Conservation (phyloP, 148 eudicot genomes). For the Vaccinium myrtillus region DNA sequence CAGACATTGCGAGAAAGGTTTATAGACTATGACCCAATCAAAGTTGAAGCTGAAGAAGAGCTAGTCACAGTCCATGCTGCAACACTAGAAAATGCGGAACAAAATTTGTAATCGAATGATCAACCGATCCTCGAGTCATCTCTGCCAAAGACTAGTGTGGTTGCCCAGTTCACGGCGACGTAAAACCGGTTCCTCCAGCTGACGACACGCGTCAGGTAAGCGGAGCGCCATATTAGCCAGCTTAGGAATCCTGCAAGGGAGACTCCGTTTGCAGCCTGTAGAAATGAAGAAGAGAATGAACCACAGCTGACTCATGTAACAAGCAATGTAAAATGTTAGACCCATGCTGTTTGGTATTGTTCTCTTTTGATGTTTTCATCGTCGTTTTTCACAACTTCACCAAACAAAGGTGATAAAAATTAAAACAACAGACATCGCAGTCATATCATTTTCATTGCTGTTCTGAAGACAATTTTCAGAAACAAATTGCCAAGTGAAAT, state of each 20-base stretch:
- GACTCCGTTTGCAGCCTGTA: constrained; percentile 68
- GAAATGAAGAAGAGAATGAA: neutral
- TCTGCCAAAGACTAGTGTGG: constrained; percentile 79
- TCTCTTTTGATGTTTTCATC: neutral
- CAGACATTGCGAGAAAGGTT: neutral
- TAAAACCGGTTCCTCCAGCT: constrained; percentile 93
- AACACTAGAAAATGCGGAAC: neutral
- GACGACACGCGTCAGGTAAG: constrained; percentile 76
- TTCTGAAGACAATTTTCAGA: no score
- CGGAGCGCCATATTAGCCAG: constrained; percentile 95
- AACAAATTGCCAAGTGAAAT: no score
- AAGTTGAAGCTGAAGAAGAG: neutral
- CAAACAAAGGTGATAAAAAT: neutral
- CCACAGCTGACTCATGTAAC: neutral
- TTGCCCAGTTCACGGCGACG: constrained; percentile 87
- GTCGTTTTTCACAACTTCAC: neutral
- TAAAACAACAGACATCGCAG: neutral
- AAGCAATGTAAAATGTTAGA: no score
- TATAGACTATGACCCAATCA: neutral
- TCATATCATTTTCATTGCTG: neutral
- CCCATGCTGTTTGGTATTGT: neutral
- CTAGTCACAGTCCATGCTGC: neutral
- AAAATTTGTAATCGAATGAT: neutral
- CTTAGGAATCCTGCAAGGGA: constrained; percentile 74
- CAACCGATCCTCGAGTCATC: constrained; percentile 63